Evolutionary conservation across 2,329 filamentous ascomycete species (phyloP).

Genomic region (Dothideomycetes sp.): DNA sequence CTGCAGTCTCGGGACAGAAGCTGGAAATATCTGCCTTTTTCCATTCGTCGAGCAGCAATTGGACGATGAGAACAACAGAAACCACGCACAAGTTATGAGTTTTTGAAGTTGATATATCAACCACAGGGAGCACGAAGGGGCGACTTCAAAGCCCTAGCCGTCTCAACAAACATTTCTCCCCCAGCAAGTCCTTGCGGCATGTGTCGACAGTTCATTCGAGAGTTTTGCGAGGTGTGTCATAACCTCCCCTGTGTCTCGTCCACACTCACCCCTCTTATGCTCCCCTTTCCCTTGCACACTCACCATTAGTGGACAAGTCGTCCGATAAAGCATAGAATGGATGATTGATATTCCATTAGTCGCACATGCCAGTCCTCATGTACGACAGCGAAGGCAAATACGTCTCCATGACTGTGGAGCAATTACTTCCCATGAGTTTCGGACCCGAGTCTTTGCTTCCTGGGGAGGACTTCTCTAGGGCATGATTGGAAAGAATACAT

Average conservation of each 20-base stretch:
- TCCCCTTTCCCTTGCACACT: too few relatives aligned
- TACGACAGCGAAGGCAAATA: conserved; percentile 72
- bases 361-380: conserved; percentile 76
- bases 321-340: too few relatives aligned
- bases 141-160: conserved; percentile 67
- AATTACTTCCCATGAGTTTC: conserved; percentile 45
- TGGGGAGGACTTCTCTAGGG: not conserved
- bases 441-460: conserved; percentile 35
- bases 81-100: too few relatives aligned
- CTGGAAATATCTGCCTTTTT: too few relatives aligned
- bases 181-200: conserved; percentile 68
- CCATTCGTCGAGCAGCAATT: too few relatives aligned
- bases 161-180: conserved; percentile 59
- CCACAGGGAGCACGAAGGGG: conserved; percentile 26
- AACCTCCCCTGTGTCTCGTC: too few relatives aligned
- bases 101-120: too few relatives aligned
- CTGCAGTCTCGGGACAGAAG: too few relatives aligned
- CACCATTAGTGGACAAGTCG: too few relatives aligned
- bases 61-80: too few relatives aligned
- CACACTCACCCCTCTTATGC: too few relatives aligned
- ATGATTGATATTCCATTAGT: conserved; percentile 17
- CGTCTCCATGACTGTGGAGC: conserved; percentile 56
- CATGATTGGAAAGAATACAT: not conserved
- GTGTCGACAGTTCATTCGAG: conserved; percentile 69
- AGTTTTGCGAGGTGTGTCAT: conserved; percentile 32